These are phyloP conservation scores for Taphrina communis DNA, from an alignment of 1,139 yeast genomes.

Conservation along the genomic window DNA sequence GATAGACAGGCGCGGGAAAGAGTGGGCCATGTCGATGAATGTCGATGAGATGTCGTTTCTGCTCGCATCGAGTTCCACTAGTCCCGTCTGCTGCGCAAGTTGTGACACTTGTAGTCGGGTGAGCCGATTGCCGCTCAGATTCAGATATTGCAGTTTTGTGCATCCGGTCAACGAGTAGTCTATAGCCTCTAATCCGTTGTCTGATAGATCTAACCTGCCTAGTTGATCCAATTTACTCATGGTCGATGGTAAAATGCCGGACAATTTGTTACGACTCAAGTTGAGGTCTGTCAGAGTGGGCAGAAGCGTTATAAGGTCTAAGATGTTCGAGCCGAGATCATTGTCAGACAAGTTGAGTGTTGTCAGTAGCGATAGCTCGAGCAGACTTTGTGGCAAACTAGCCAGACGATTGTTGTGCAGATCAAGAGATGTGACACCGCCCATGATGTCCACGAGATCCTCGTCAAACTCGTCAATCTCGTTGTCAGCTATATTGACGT, in stretches of 20 bases:
- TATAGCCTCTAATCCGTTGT: constrained; percentile 12
- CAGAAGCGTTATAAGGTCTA: not conserved
- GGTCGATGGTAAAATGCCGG: constrained; percentile 13
- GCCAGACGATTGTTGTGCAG: constrained; percentile 29
- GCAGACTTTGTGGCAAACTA: constrained; percentile 7
- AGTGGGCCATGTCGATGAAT: not conserved
- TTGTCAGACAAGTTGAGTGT: constrained; percentile 28
- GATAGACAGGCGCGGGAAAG: not conserved
- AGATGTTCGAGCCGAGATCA: not conserved
- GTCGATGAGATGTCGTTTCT: constrained; percentile 12
- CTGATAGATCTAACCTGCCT: constrained; percentile 21
- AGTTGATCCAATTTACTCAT: constrained; percentile 9
- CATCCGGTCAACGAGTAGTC: constrained; percentile 9
- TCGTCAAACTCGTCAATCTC: constrained; percentile 13
- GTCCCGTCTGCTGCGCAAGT: constrained; percentile 2
- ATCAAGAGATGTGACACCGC: constrained; percentile 24
- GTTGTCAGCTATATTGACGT: constrained; percentile 33
- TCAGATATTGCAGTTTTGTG: constrained; percentile 15
- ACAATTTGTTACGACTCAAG: constrained; percentile 21
- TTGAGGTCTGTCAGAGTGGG: constrained; percentile 25
- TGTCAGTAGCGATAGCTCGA: constrained; percentile 13
- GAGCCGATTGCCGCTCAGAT: constrained; percentile 25
- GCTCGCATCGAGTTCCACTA: constrained; percentile 19
- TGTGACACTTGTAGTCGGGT: constrained; percentile 9
- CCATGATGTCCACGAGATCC: constrained; percentile 14